Base-by-base conservation (phyloP, 2,329 filamentous ascomycete species). In the Scedosporium apiospermum region DNA sequence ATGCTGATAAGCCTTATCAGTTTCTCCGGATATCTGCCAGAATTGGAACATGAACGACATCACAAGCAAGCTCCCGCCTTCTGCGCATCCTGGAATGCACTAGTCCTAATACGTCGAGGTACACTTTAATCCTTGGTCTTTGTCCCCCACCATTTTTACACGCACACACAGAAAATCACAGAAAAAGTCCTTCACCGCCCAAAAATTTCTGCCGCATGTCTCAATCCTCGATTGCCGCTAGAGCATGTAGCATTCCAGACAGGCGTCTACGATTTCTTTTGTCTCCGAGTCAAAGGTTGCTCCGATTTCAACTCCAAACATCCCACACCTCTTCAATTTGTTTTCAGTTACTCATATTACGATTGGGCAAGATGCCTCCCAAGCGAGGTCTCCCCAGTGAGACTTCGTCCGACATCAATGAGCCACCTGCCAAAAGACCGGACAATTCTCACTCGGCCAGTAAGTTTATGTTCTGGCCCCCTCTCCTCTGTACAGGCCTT, bases 1-100 rank as follows among this genome's bases (percentile, higher is more conserved):
- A 27, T 57, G 41, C 61, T 44, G 61, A 57, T 59, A 62, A 34
- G 49, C 58, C 58, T 63, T 64, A 64, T 63, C 63, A 12, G 58
- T n/a, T 64, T 61, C 38, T 30, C 61, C 61, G 30, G 10, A 5
- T 2, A 44, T 64, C 41, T 57, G n/a, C 63, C 63, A 12, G 10
- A 1, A 2, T n/a, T 5, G 38, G 23, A 55, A 38, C n/a, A 21
- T 49, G 44, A 9, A 18, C 44, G 3, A 3, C 6, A 16, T 49
- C 34, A 38, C 34, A 38, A 38, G 34, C 18, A 12, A 16, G n/a
- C 12, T 34, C 7, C 57, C 7, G 7, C 5, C n/a, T 58, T 16
- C 34, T 3, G 34, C 10, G 3, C 34, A 38, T 38, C 34, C 10
- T 38, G 34, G 34, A 38, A 38, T 12, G 3, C 9, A 4, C 34